Base-by-base conservation (phyloP, 768 basidiomycete species). In the Zangia roseola region DNA sequence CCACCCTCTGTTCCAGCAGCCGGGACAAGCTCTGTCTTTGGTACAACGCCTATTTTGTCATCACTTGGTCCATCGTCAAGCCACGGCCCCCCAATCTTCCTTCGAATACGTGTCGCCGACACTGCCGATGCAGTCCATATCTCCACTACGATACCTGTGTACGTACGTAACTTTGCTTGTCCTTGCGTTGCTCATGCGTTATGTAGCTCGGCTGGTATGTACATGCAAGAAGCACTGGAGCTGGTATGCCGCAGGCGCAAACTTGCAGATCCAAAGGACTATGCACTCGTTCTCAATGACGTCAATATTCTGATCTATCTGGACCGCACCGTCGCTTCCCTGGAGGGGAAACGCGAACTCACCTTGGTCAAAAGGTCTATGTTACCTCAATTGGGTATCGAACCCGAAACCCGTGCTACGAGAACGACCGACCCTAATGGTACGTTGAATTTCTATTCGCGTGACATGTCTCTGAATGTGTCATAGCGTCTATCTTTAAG, bases 191-290 rank as follows among this genome's bases (percentile, higher is more conserved):
- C 41, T 52, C 40, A 41, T 21, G 5, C 26, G 8, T 25, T 17
- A 0, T 52, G 10, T 31, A 91, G 87, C 6, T 84, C 92, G 9
- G 84, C 90, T 13, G 92, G 90, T 9, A 97, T 93, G 86, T 98
- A 98, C 66, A 88, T 97, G 82, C 93, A 94, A 58, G 95, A 98
- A 67, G 91, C 91, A 1, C 78, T 97, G 20, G 95, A 97, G 53
- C 74, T 84, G 19, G 86, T 91, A 2, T 92, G 89, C 63, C 75
- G 80, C 31, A 82, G 81, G 61, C 79, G 85, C 41, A 82, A 81
- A 59, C 68, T 91, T 24, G 69, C 72, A 21, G 79, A 86, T 58
- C 79, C 87, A 25, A 82, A 86, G 49, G 86, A 92, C 49, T 97
- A 93, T 70, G 91, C 90, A 2, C 77, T 98, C 19, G 71, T 94